Evolutionary conservation across 768 basidiomycete species (phyloP).

Genomic region (Termitomyces sp.): DNA sequence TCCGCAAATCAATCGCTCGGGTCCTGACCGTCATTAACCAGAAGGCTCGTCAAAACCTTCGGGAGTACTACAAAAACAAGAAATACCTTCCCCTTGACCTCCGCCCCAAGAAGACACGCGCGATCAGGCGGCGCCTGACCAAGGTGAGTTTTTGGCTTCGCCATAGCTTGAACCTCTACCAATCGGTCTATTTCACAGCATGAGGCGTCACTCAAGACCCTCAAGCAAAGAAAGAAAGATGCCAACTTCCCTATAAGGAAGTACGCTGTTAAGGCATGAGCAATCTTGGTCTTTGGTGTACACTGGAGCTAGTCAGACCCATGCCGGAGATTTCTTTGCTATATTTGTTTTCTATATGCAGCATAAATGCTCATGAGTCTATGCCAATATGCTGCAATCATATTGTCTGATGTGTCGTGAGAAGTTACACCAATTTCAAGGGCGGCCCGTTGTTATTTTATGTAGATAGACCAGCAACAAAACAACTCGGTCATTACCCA

Average conservation of each 20-base stretch:
- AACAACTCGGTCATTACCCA: neutral
- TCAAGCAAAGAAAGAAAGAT: conserved; percentile 93
- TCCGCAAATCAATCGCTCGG: conserved; percentile 98
- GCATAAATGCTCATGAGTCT: conserved; percentile 15
- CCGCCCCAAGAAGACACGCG: conserved; percentile 96
- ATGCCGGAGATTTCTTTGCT: conserved; percentile 15
- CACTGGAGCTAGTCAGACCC: conserved; percentile 10
- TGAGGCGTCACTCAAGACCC: conserved; percentile 81
- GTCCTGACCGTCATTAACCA: conserved; percentile 98
- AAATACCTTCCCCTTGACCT: conserved; percentile 97
- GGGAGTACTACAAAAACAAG: conserved; percentile 97
- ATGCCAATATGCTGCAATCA: conserved; percentile 7
- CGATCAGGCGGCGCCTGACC: conserved; percentile 93
- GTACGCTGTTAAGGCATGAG: conserved; percentile 92
- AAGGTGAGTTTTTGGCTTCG: conserved; percentile 47
- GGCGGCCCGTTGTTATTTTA: neutral
- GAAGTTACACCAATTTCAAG: neutral
- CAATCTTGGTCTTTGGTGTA: conserved; percentile 6
- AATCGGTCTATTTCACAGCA: conserved; percentile 39
- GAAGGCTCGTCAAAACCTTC: conserved; percentile 94
- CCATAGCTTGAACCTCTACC: neutral
- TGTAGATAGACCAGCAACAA: neutral
- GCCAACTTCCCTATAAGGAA: conserved; percentile 90
- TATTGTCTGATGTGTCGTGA: neutral
- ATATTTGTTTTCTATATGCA: conserved; percentile 19